Evolutionary conservation across 306 rosid species (phyloP).

Genomic region (Cucumis cinereus): DNA sequence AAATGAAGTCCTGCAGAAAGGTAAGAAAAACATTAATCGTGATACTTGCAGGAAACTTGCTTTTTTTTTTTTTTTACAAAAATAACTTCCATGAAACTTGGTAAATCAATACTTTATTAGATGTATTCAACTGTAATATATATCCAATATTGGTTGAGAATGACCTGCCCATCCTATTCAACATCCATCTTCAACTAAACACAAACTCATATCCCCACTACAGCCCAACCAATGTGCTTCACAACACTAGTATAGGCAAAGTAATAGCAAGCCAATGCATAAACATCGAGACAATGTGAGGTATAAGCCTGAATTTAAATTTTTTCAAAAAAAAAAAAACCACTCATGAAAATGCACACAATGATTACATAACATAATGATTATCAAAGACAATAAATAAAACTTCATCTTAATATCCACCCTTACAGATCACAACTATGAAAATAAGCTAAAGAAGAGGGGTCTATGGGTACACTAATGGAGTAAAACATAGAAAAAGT

Average conservation of each 20-base stretch:
- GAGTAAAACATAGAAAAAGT: not conserved
- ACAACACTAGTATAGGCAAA: not conserved
- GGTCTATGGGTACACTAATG: not conserved
- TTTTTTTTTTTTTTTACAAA: too few species aligned
- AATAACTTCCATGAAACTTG: not conserved
- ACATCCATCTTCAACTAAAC: not conserved
- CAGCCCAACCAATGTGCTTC: not conserved
- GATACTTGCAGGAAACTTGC: not conserved
- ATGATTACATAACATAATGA: not conserved
- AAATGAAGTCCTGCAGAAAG: conserved; percentile 1
- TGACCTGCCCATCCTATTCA: not conserved
- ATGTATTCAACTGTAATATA: not conserved
- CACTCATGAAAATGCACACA: not conserved
- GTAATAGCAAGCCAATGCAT: not conserved
- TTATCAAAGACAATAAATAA: not conserved
- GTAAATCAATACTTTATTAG: not conserved
- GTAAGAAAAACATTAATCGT: not conserved
- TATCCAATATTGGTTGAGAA: not conserved
- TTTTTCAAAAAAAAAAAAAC: not conserved
- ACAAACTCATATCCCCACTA: not conserved
- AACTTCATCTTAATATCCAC: not conserved
- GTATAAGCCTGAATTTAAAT: not conserved
- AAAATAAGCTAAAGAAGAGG: not conserved
- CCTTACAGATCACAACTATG: not conserved
- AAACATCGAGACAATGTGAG: not conserved